Evolutionary conservation across 2,329 filamentous ascomycete species (phyloP).

Genomic region (Pestalotiopsis sp.): DNA sequence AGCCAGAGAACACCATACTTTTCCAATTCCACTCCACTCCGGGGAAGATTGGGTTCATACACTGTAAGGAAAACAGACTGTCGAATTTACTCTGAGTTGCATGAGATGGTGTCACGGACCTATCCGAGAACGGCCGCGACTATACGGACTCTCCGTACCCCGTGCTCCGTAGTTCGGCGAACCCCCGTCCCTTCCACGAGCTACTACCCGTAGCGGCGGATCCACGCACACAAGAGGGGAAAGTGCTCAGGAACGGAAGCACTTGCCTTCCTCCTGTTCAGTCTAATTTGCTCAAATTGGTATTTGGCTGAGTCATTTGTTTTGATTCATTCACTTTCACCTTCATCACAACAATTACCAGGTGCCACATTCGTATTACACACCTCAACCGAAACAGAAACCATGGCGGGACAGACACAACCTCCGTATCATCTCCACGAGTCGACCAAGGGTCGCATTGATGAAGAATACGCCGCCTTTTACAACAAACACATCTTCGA

Average conservation of each 20-base stretch:
- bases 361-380: neutral
- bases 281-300: neutral
- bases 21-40: too few species aligned
- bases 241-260: neutral
- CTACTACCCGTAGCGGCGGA: neutral
- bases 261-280: neutral
- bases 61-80: too few species aligned
- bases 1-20: too few species aligned
- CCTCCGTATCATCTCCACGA: constrained; percentile 47
- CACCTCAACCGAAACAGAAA: neutral
- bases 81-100: neutral
- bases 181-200: neutral
- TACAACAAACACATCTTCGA: constrained; percentile 53
- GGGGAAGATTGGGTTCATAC: too few species aligned
- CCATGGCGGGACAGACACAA: constrained; percentile 5
- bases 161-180: neutral
- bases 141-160: neutral
- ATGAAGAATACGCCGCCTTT: constrained; percentile 53
- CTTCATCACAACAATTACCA: neutral
- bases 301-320: neutral
- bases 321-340: neutral
- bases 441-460: constrained; percentile 44
- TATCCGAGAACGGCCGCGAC: neutral
- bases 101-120: neutral
- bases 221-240: neutral